Base-by-base conservation (phyloP, 1,284 basidiomycete genomes). In the Naganishia albida region DNA sequence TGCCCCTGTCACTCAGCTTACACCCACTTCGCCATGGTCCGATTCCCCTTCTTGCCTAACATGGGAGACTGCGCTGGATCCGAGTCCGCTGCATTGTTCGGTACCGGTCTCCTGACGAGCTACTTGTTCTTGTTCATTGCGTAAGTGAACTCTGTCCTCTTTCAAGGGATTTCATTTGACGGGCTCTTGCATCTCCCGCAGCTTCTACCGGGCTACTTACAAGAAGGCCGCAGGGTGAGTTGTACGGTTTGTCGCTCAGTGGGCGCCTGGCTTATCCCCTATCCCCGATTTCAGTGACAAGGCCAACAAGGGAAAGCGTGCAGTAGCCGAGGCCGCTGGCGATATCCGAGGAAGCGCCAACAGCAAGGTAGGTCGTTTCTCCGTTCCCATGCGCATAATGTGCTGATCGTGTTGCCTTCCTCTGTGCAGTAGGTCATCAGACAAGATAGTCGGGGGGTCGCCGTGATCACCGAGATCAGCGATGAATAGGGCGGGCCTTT, bases 91-190 rank as follows among this genome's bases (percentile, higher is more conserved):
- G 96, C 95, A 2, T 69, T 92, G 68, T 90, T 95, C 63, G 96
- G 95, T 62, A 94, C 93, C 77, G 85, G 78, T 18, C 84, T 99
- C 66, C 83, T 99, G 71, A 90, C 90, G 50, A 89, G 86, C 75
- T 99, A 97, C 80, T 86, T 96, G 63, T 84, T 87, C 73, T 85
- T 96, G 67, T 94, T 95, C 84, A 91, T 95, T 82, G 77, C 77
- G 75, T 79, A 59, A 71, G 77, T 75, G 13, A 13, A 1, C 20
- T n/a, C n/a, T 51, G 34, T 23, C 12, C n/a, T 50, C 6, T 18
- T 39, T 23, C 40, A 12, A 6, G n/a, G 20, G 23, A n/a, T 0
- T 20, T 18, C 20, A 64, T 46, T 16, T 39, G 18, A 52, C 28
- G 20, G 16, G 18, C 12, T 8, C 54, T 42, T 18, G 57, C 15